Conservation (phyloP, 495 filamentous ascomycete species). For the Clohesyomyces aquaticus region DNA sequence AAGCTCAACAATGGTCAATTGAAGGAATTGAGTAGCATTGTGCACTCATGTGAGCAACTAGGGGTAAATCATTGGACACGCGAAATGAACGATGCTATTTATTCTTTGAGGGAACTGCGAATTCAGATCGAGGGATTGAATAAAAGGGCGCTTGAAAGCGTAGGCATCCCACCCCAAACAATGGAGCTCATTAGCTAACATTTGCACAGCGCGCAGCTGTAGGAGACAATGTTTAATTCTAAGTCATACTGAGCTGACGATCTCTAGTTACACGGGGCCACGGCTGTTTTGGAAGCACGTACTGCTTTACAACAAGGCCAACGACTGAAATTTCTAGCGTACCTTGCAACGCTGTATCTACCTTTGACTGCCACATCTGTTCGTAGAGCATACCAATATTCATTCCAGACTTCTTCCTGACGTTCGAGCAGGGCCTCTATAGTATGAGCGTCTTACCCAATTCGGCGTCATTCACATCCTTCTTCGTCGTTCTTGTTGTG, state of each 20-base stretch:
- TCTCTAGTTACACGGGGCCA: conserved; percentile 5
- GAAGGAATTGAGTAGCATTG: background rate
- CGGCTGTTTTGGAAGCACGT: conserved; percentile 8
- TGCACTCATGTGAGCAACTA: background rate
- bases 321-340: conserved; percentile 4
- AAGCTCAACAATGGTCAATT: background rate
- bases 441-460: conserved; percentile 7
- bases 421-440: background rate
- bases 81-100: conserved; percentile 4
- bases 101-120: background rate
- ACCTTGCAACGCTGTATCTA: conserved; percentile 14
- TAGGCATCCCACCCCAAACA: background rate
- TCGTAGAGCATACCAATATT: background rate
- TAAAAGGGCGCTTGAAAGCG: background rate
- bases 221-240: background rate
- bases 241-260: background rate
- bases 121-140: conserved; percentile 1
- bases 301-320: conserved; percentile 9
- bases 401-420: background rate
- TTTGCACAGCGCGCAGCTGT: background rate
- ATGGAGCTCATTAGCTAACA: background rate
- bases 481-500: conserved; percentile 7
- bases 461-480: conserved; percentile 4
- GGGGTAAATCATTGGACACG: background rate
- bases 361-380: conserved; percentile 12